These are phyloP conservation scores for Nicotiana paniculata DNA, from an alignment of 257 asterid species.

Conservation along the genomic window DNA sequence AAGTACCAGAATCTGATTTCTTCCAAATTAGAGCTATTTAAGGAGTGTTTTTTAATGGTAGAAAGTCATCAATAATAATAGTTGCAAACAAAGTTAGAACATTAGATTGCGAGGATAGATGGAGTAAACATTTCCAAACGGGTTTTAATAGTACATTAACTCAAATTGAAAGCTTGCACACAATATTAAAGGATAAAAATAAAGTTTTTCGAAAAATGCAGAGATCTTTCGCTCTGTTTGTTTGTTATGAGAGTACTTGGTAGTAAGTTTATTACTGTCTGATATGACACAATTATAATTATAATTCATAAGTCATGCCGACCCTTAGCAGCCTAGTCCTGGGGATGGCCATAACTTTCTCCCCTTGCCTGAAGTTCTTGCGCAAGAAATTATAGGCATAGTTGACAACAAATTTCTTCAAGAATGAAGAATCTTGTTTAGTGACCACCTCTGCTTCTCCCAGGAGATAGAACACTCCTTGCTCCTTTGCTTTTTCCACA, in stretches of 20 bases:
- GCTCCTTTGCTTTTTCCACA: conserved; percentile 35
- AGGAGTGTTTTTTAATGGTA: too few species aligned
- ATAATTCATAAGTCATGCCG: conserved; percentile 67
- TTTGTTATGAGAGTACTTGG: background rate
- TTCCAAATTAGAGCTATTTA: too few species aligned
- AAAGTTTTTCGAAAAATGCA: background rate
- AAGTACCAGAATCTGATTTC: too few species aligned
- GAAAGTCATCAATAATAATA: too few species aligned
- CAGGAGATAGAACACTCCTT: conserved; percentile 49
- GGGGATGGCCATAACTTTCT: conserved; percentile 52
- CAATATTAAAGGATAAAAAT: background rate
- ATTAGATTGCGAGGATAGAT: background rate
- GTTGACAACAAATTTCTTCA: conserved; percentile 44
- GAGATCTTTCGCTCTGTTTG: background rate
- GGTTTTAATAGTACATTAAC: background rate
- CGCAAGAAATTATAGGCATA: conserved; percentile 45
- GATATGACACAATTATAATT: conserved; percentile 10
- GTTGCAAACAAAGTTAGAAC: too few species aligned
- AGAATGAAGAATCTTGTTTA: conserved; percentile 32
- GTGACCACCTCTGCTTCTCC: conserved; percentile 77
- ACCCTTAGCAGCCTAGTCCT: conserved; percentile 50
- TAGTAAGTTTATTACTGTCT: background rate
- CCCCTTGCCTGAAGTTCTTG: conserved; percentile 67
- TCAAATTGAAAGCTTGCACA: background rate
- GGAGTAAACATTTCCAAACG: background rate